Conservation (phyloP, 805 yeast genomes). For the Candida tallmaniae region DNA sequence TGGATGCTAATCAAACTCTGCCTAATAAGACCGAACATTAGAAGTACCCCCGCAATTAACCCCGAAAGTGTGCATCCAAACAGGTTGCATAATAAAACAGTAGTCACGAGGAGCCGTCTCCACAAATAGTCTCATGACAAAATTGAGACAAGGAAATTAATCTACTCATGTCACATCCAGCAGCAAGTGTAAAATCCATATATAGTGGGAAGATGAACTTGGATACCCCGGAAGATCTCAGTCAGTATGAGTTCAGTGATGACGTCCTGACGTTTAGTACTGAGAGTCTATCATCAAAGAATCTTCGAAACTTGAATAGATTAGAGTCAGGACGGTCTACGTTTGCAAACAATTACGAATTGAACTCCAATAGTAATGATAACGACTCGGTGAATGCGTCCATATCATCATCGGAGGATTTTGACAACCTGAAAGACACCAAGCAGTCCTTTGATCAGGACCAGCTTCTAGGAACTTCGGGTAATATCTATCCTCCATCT, state of each 20-base stretch:
- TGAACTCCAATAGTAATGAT: not conserved
- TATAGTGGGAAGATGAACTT: slow-evolving; percentile 30
- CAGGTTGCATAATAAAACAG: too few species aligned
- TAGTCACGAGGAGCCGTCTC: too few species aligned
- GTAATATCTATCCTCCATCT: slow-evolving; percentile 24
- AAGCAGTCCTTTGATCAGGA: slow-evolving; percentile 4
- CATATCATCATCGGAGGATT: slow-evolving; percentile 17
- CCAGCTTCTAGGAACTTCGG: slow-evolving; percentile 1
- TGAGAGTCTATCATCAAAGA: slow-evolving; percentile 16
- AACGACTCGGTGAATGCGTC: slow-evolving; percentile 11
- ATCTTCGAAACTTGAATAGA: slow-evolving; percentile 11
- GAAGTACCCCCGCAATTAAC: too few species aligned
- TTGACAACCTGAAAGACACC: not conserved
- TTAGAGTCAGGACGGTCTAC: too few species aligned
- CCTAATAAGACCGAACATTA: too few species aligned
- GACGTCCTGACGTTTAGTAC: slow-evolving; percentile 9
- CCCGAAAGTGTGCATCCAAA: too few species aligned
- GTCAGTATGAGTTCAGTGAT: not conserved
- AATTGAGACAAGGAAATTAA: too few species aligned
- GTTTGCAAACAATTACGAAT: not conserved
- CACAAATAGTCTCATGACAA: too few species aligned
- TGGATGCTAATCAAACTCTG: too few species aligned
- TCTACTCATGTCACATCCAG: slow-evolving; percentile 42
- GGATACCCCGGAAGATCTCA: slow-evolving; percentile 17
- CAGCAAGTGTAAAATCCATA: slow-evolving; percentile 37